Conservation (phyloP, 192 early-diverging fungal genomes). For the Coemansia sp. region DNA sequence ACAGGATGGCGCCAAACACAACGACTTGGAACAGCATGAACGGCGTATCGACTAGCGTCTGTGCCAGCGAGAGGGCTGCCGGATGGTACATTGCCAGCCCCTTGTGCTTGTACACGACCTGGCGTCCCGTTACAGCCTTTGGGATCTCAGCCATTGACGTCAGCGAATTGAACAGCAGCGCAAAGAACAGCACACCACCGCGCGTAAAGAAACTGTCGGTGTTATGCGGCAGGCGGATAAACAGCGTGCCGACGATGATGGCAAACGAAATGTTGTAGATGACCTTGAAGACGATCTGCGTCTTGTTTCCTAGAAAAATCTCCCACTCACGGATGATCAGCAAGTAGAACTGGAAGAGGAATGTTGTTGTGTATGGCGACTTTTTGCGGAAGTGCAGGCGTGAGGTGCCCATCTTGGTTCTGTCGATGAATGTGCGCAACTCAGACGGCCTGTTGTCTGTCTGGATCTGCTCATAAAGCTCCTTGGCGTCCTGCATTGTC, state of each 20-base stretch:
- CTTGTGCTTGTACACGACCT: constrained; percentile 79
- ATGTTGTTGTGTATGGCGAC: constrained; percentile 67
- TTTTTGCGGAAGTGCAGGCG: constrained; percentile 54
- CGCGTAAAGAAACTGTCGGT: constrained; percentile 65
- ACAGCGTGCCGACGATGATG: constrained; percentile 70
- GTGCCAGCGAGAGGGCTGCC: constrained; percentile 27
- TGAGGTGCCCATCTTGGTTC: constrained; percentile 58
- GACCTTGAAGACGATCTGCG: constrained; percentile 56
- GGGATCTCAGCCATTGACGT: constrained; percentile 70
- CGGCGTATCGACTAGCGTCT: constrained; percentile 41
- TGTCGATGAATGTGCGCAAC: constrained; percentile 54
- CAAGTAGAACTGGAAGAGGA: constrained; percentile 62
- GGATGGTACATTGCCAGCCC: constrained; percentile 60
- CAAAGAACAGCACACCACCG: constrained; percentile 55
- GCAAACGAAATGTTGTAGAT: constrained; percentile 66
- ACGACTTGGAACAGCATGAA: constrained; percentile 56
- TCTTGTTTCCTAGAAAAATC: constrained; percentile 59
- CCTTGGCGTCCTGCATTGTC: constrained; percentile 38
- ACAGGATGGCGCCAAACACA: constrained; percentile 59
- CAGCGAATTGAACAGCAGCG: constrained; percentile 67
- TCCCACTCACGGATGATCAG: constrained; percentile 65
- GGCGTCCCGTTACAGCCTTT: constrained; percentile 66
- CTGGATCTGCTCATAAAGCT: constrained; percentile 42
- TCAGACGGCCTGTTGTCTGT: constrained; percentile 22
- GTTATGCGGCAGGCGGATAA: constrained; percentile 60